Conservation (phyloP, 345 rosid species). For the Brassica incana region DNA sequence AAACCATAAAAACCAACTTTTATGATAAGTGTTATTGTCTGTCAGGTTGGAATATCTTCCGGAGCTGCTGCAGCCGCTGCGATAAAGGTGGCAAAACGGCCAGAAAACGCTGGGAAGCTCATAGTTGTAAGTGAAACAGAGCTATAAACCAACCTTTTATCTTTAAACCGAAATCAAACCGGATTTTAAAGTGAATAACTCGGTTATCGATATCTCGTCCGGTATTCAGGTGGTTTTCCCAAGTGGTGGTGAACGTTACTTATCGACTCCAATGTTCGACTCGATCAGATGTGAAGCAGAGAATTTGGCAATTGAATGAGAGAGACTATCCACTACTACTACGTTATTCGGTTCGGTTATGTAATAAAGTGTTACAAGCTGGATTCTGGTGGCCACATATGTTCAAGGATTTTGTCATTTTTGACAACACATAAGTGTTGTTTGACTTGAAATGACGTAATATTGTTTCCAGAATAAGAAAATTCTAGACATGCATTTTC, state of each 20-base stretch:
- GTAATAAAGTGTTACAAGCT: too few species aligned
- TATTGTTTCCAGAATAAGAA: background rate
- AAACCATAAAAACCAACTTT: background rate
- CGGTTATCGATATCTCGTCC: too few species aligned
- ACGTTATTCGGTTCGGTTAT: background rate
- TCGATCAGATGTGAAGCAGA: conserved; percentile 54
- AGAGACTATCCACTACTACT: background rate
- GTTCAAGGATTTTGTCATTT: too few species aligned
- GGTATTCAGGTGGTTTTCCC: conserved; percentile 47
- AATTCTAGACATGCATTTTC: background rate
- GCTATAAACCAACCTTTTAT: too few species aligned
- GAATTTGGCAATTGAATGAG: conserved; percentile 48
- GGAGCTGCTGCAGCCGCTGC: conserved; percentile 80
- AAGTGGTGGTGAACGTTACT: conserved; percentile 76
- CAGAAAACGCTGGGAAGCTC: conserved; percentile 72
- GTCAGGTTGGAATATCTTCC: conserved; percentile 68
- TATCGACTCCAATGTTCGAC: conserved; percentile 58
- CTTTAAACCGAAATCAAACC: too few species aligned
- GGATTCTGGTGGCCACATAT: too few species aligned
- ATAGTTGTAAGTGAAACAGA: conserved; percentile 51
- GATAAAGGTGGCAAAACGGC: conserved; percentile 55
- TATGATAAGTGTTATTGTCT: background rate
- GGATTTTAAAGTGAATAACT: too few species aligned
- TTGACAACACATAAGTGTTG: background rate
- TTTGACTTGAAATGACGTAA: background rate